Evolutionary conservation across 78 protist species (phyloP).

Genomic region (Corallochytrium limacisporum): DNA sequence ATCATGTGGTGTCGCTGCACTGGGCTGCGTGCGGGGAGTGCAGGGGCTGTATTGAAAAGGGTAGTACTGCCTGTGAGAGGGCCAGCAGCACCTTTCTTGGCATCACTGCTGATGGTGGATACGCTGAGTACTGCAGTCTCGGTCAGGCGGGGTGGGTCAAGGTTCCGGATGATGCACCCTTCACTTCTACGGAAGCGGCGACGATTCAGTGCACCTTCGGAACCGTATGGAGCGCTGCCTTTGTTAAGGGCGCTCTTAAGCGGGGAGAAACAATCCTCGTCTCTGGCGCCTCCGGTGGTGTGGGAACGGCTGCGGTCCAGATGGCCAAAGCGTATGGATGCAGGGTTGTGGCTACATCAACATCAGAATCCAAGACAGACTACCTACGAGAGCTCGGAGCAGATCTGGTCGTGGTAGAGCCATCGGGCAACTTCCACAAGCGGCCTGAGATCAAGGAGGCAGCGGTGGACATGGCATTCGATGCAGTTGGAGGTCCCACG

Average conservation of each 20-base stretch:
- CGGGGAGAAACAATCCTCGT: background rate
- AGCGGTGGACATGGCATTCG: background rate
- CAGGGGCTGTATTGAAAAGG: background rate
- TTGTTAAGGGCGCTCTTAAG: background rate
- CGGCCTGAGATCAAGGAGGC: background rate
- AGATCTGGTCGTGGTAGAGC: background rate
- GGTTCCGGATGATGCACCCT: background rate
- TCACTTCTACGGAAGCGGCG: background rate
- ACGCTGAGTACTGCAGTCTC: background rate
- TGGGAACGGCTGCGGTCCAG: background rate
- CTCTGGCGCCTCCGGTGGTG: background rate
- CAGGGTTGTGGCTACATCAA: background rate
- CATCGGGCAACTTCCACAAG: background rate
- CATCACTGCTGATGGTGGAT: background rate
- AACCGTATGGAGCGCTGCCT: background rate
- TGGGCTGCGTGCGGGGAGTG: slow-evolving; percentile 2
- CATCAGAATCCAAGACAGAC: background rate
- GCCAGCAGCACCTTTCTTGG: background rate
- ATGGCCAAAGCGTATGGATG: background rate
- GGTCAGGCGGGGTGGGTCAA: background rate
- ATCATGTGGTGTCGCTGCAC: background rate
- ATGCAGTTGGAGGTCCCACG: slow-evolving; percentile 7
- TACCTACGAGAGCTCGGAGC: background rate
- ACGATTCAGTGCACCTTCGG: background rate
- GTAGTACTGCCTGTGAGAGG: background rate